Evolutionary conservation across 2,329 filamentous ascomycete genomes (phyloP), one percentile per base, ranked within the genome.

Genomic region (Alternaria consortialis): DNA sequence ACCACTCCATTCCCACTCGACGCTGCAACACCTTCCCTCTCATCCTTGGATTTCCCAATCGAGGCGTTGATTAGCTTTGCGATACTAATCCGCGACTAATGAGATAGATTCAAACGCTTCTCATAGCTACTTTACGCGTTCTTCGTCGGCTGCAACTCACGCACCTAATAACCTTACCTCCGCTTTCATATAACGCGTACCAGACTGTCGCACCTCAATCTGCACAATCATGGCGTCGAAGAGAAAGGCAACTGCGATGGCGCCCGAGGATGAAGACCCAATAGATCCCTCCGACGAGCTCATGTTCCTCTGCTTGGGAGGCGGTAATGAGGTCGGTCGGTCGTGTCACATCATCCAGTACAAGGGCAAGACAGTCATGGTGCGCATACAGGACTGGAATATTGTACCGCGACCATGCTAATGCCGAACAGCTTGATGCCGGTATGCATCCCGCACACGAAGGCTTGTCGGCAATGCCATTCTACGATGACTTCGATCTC

Each of bases 361-460:
- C 86, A 99, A 98, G 82, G 95, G 95, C 64, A 99, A 99, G 81
- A 98, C 94, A 6, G 93, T 99, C 69, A 99, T 99, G 95, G 93
- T 96, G 83, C 70, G 88, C 77, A 54, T 17, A 25, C 31, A 27
- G 11, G 13, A 23, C 8, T 34, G 43, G 20, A 31, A 58, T 40
- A 15, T 43, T 23, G n/a, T 6, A 23, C 13, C 12, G 17, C n/a
- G 52, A 36, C 55, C 3, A 44, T 64, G 66, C 72, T 79, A 63
- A 78, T 61, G 20, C 52, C 20, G 47, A 2, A 58, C 76, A 97
- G 93, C 92, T 99, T 70, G 95, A 99, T 82, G 95, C 95, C 52
- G 95, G 95, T 52, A 94, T 97, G 82, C 95, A 99, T 79, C 94
- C 95, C 52, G 95, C 93, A 8, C 97, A 97, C 79, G 94, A 98